Percentiles rank a stretch among this genome's conserved stretches.
Evolutionary conservation across 2,329 filamentous ascomycete genomes (phyloP).

Genomic region (Xylaria arbuscula): DNA sequence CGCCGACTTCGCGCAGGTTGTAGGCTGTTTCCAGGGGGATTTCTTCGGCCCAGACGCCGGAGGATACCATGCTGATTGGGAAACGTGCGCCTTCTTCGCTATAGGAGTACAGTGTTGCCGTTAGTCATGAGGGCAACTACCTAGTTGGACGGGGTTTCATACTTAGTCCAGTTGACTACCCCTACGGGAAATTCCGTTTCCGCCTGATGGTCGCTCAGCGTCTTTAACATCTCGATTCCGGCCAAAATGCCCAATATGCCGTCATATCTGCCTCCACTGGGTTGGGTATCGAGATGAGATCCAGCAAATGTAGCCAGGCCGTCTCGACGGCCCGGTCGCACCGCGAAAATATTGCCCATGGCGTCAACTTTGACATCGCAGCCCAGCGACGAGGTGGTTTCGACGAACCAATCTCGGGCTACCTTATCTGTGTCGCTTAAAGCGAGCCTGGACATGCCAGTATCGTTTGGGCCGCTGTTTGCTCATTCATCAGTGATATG

Average conservation of each 20-base stretch:
- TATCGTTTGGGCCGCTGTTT: constrained; percentile 66
- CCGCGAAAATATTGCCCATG: constrained; percentile 85
- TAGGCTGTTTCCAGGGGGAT: constrained; percentile 72
- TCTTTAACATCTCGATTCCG: constrained; percentile 77
- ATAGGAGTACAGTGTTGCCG: not conserved
- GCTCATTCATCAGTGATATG: constrained; percentile 22
- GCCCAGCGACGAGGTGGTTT: constrained; percentile 70
- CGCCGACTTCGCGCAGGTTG: constrained; percentile 69
- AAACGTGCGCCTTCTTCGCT: constrained; percentile 83
- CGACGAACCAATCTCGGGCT: constrained; percentile 79
- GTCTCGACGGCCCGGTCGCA: constrained; percentile 70
- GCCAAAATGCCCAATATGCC: constrained; percentile 80
- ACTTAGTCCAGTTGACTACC: constrained; percentile 82
- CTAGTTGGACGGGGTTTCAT: constrained; percentile 12
- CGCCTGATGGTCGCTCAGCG: constrained; percentile 73
- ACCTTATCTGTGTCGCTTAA: constrained; percentile 77
- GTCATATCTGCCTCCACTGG: constrained; percentile 75
- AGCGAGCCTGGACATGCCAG: constrained; percentile 80
- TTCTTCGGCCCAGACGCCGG: constrained; percentile 79
- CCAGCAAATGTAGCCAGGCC: constrained; percentile 75
- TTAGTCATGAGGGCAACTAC: not conserved
- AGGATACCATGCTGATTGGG: constrained; percentile 78
- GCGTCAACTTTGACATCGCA: constrained; percentile 76
- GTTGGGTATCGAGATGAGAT: constrained; percentile 75
- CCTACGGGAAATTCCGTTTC: constrained; percentile 78